Evolutionary conservation across 2,329 filamentous ascomycete genomes (phyloP).

Genomic region (Fusarium nelsonii): DNA sequence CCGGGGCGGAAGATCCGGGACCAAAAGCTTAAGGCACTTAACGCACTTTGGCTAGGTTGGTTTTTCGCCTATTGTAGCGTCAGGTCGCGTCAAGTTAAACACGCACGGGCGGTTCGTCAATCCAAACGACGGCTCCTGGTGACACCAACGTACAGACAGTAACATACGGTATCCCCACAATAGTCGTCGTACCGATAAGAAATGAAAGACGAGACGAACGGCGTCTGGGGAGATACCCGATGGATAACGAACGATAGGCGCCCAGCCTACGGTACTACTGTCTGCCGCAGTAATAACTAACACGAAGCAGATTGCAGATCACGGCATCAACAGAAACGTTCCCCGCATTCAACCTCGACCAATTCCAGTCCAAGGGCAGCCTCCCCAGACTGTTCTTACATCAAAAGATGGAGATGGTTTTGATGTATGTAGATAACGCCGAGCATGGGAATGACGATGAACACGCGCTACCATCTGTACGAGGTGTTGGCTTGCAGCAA

Average conservation of each 20-base stretch:
- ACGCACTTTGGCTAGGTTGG: background rate
- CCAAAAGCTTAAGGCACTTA: slow-evolving; percentile 22
- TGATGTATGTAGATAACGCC: slow-evolving; percentile 16
- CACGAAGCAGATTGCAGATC: slow-evolving; percentile 19
- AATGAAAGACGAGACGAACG: slow-evolving; percentile 17
- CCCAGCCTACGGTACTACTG: too few species aligned
- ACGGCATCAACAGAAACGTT: slow-evolving; percentile 1
- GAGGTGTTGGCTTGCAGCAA: slow-evolving; percentile 28
- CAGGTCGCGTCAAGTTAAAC: background rate
- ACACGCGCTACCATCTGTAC: slow-evolving; percentile 1
- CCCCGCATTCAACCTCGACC: slow-evolving; percentile 32
- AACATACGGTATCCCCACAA: background rate
- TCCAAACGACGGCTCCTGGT: slow-evolving; percentile 5
- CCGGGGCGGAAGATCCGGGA: slow-evolving; percentile 45
- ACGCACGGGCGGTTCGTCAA: background rate
- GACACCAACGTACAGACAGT: background rate
- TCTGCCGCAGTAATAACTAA: too few species aligned
- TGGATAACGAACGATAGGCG: too few species aligned
- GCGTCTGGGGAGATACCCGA: slow-evolving; percentile 20
- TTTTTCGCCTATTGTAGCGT: background rate
- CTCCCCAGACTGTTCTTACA: slow-evolving; percentile 16
- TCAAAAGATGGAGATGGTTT: background rate
- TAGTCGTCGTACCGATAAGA: slow-evolving; percentile 5
- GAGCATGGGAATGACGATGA: slow-evolving; percentile 8
- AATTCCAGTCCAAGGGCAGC: slow-evolving; percentile 23